Evolutionary conservation across 2,329 filamentous ascomycete genomes (phyloP).

Genomic region (Fusarium cyanostomum): DNA sequence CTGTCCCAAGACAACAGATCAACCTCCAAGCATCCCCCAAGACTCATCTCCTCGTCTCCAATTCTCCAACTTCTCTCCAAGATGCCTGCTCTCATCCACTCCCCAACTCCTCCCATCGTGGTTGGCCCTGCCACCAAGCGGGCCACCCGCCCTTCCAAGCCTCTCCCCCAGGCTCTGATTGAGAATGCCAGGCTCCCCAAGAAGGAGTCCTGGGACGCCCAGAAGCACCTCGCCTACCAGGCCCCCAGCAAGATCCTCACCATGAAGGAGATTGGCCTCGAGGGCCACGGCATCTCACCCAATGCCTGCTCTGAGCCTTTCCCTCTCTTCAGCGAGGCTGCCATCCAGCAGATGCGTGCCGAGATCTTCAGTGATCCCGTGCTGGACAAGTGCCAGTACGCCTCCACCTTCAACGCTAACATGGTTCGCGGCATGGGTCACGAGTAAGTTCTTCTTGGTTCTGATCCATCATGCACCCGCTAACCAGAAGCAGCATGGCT

Average conservation of each 20-base stretch:
- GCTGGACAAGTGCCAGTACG: conserved; percentile 42
- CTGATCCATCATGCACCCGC: conserved; percentile 38
- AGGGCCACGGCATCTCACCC: conserved; percentile 34
- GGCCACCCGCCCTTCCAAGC: conserved; percentile 2
- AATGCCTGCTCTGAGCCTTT: conserved; percentile 46
- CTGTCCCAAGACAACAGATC: neutral
- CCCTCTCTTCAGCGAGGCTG: conserved; percentile 40
- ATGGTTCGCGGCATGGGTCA: conserved; percentile 12
- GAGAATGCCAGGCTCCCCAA: neutral
- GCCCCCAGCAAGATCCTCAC: conserved; percentile 24
- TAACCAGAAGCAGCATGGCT: conserved; percentile 41
- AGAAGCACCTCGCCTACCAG: conserved; percentile 34
- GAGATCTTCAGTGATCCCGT: conserved; percentile 40
- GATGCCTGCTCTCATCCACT: conserved; percentile 3
- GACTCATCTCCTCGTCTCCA: neutral
- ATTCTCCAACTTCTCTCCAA: neutral
- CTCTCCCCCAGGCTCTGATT: neutral
- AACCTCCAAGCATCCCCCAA: neutral
- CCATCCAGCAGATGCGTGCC: conserved; percentile 31
- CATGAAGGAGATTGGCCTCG: conserved; percentile 36
- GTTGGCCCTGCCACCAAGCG: conserved; percentile 9
- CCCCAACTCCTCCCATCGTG: neutral
- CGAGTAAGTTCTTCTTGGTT: conserved; percentile 29
- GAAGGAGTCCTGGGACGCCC: neutral
- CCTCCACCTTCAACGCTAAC: conserved; percentile 6